phyloP scores from a whole-genome alignment of 805 yeast species.

The Hanseniaspora mollemarum region DNA sequence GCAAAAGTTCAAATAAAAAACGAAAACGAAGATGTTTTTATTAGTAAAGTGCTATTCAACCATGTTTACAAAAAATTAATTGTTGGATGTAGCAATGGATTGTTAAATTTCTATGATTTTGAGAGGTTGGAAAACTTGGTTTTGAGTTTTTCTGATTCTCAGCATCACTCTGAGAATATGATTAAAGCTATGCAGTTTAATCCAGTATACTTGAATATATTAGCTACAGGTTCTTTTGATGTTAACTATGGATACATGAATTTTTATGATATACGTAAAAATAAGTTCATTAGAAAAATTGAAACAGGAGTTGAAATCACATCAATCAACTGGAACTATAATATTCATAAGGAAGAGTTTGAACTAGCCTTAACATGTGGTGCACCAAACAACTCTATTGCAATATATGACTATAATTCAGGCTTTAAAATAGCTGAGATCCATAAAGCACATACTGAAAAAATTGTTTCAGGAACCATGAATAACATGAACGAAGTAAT shows the following conservation, averaged over 20 bases:
- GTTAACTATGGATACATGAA: constrained; percentile 5
- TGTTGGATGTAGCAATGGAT: constrained; percentile 9
- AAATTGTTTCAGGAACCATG: constrained; percentile 70
- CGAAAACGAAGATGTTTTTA: neutral
- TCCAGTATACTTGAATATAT: neutral
- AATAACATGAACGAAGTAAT: constrained; percentile 84
- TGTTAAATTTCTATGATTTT: constrained; percentile 4
- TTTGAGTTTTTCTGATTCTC: neutral
- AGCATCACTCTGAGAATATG: neutral
- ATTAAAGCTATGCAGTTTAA: constrained; percentile 9
- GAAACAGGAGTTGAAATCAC: constrained; percentile 91
- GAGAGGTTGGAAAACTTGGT: neutral
- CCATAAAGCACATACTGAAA: constrained; percentile 72
- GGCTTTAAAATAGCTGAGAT: constrained; percentile 82
- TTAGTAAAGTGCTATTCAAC: neutral
- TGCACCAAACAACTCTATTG: constrained; percentile 72
- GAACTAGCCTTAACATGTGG: constrained; percentile 94
- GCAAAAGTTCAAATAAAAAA: constrained; percentile 30
- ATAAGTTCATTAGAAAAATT: constrained; percentile 55
- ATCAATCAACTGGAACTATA: constrained; percentile 81
- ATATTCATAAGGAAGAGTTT: constrained; percentile 26
- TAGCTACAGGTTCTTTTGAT: constrained; percentile 9
- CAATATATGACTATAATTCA: constrained; percentile 76
- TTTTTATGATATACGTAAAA: constrained; percentile 6
- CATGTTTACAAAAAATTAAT: neutral